Evolutionary conservation across 108 stramenopile species (phyloP), one percentile per base, ranked within the genome.

Genomic region (Discostella pseudostelligera): DNA sequence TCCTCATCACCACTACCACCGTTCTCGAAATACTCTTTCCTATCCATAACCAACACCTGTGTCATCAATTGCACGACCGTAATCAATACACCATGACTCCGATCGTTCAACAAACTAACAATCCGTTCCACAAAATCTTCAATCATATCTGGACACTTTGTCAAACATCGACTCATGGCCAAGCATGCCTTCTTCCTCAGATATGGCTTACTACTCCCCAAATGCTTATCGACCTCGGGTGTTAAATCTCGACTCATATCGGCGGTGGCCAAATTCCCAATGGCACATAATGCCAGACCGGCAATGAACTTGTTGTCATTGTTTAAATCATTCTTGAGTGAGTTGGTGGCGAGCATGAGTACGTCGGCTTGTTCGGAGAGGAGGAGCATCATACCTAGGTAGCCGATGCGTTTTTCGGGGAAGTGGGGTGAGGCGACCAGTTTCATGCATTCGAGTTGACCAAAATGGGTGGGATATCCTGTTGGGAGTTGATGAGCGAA

Each of bases 381-480:
- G 50, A 99, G 87, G 53, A 99, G 87, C 86, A 96, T 96, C 83
- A 98, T 93, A 8, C 92, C 96, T 3, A 96, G 70, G 60, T 92
- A 96, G 12, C 99, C 98, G 60, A 99, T 97, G 54, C 99, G 87
- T 66, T 99, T 99, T 75, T 99, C 99, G 43, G 86, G 94, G 59
- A 97, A 99, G 62, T 93, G 87, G 16, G 94, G 96, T 4, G 95
- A 95, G n/a, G 99, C 97, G 39, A 96, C 97, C 19, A 99, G 85
- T 79, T 98, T 98, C 74, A 99, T 83, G 70, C 97, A 98, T 81
- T 99, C 99, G 72, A 99, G 88, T 72, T 99, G 99, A 48, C 97
- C 99, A 77, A 97, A 99, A 87, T 99, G 98, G n/a, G 96, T 97
- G 40, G 98, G 96, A 65, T 99, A 98, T 14, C 98, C 97, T 89